Conservation (phyloP, 2,329 filamentous ascomycete species). For the Apiospora kogelbergensis region DNA sequence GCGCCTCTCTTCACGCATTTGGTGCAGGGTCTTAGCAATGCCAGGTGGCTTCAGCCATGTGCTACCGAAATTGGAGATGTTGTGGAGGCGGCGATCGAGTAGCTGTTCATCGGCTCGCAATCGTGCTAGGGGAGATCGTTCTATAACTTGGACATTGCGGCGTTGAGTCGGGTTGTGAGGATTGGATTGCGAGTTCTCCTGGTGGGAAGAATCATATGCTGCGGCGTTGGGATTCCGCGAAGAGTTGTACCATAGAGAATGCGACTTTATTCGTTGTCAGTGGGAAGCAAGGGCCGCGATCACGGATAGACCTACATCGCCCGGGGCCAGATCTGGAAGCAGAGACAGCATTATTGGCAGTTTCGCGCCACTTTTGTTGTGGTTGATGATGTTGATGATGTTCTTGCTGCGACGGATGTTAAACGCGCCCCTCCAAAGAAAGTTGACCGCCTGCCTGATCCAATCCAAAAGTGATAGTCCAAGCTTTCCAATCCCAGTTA, state of each 20-base stretch:
- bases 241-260: constrained; percentile 73
- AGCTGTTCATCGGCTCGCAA: constrained; percentile 76
- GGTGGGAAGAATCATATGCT: constrained; percentile 26
- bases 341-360: constrained; percentile 55
- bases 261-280: constrained; percentile 51
- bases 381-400: not conserved
- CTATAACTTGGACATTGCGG: constrained; percentile 31
- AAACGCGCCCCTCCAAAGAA: not conserved
- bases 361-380: not conserved
- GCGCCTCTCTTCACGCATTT: constrained; percentile 83
- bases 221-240: constrained; percentile 49
- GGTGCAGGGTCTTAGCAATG: constrained; percentile 83
- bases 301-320: constrained; percentile 54
- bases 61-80: constrained; percentile 84
- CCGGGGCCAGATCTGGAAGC: constrained; percentile 67
- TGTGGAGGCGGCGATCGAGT: constrained; percentile 73
- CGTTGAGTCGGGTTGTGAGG: constrained; percentile 30
- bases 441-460: constrained; percentile 2
- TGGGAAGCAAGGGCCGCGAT: constrained; percentile 18
- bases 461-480: not conserved
- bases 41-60: constrained; percentile 90
- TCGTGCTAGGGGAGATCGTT: constrained; percentile 64
- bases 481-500: not conserved
- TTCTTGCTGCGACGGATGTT: not conserved
- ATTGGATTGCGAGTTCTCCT: constrained; percentile 20